Percentiles rank a stretch among this genome's conserved stretches.
Evolutionary conservation across 2,329 filamentous ascomycete species (phyloP).

Genomic region (Tolypocladium sp.): DNA sequence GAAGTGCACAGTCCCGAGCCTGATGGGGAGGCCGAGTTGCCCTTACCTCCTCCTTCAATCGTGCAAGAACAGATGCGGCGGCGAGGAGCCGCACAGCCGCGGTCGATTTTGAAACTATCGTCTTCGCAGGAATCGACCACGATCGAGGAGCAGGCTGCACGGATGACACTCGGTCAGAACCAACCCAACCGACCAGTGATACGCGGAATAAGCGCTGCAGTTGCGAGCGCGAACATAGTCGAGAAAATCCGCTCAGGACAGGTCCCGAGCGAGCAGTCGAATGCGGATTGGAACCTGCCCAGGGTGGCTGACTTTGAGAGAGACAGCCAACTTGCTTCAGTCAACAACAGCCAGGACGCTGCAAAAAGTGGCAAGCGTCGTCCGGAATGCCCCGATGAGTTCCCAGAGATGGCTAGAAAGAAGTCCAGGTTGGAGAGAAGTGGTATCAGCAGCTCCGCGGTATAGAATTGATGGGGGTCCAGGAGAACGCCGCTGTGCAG

Average conservation of each 20-base stretch:
- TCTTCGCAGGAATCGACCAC: slow-evolving; percentile 5
- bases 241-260: slow-evolving; percentile 18
- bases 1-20: slow-evolving; percentile 22
- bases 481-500: background rate
- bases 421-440: background rate
- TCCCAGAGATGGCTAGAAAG: slow-evolving; percentile 2
- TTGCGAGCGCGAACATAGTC: slow-evolving; percentile 9
- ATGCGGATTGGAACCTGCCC: slow-evolving; percentile 9
- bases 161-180: slow-evolving; percentile 8
- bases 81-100: slow-evolving; percentile 17
- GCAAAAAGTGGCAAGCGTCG: background rate
- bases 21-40: slow-evolving; percentile 3
- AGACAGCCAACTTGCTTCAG: slow-evolving; percentile 1
- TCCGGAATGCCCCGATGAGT: background rate
- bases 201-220: slow-evolving; percentile 3
- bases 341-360: background rate
- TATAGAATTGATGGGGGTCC: background rate
- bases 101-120: slow-evolving; percentile 24
- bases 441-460: background rate
- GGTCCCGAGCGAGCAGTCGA: slow-evolving; percentile 5
- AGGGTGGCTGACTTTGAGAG: slow-evolving; percentile 16
- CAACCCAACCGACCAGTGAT: slow-evolving; percentile 14
- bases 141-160: background rate
- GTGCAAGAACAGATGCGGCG: slow-evolving; percentile 26
- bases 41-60: slow-evolving; percentile 19